These are phyloP conservation scores for Lanmaoa rubissima DNA, from an alignment of 768 basidiomycete genomes.

Conservation along the genomic window DNA sequence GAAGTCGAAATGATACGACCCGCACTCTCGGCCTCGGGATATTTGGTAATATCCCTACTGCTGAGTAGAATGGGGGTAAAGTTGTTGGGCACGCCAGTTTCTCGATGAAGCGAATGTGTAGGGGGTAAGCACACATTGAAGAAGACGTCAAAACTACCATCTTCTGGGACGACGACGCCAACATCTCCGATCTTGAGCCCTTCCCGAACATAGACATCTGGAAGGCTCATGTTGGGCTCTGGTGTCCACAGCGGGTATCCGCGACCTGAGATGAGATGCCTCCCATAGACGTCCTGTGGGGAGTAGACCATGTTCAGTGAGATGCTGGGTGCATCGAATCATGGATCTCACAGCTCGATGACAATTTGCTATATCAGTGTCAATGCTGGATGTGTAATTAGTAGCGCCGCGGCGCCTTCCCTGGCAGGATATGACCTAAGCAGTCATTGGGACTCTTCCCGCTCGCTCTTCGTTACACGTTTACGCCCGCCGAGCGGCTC, in stretches of 20 bases:
- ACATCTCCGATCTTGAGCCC: slow-evolving; percentile 38
- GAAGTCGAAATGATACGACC: slow-evolving; percentile 16
- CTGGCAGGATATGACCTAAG: no score
- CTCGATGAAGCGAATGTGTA: slow-evolving; percentile 18
- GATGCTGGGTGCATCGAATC: background rate
- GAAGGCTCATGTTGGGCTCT: slow-evolving; percentile 24
- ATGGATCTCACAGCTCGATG: background rate
- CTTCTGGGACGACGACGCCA: slow-evolving; percentile 29
- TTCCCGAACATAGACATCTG: slow-evolving; percentile 19
- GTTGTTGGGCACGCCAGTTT: slow-evolving; percentile 22
- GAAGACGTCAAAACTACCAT: slow-evolving; percentile 36
- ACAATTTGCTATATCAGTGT: background rate
- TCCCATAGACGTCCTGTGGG: slow-evolving; percentile 19
- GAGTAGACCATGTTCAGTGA: slow-evolving; percentile 4
- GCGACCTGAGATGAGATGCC: slow-evolving; percentile 15
- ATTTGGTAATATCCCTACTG: slow-evolving; percentile 8
- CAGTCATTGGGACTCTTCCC: no score
- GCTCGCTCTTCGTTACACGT: no score
- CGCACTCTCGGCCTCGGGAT: slow-evolving; percentile 5
- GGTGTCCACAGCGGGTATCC: slow-evolving; percentile 36
- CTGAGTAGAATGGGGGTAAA: slow-evolving; percentile 23
- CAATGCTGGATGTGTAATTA: background rate
- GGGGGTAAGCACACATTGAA: slow-evolving; percentile 36
- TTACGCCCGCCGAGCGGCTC: no score
- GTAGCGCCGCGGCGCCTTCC: no score